These are phyloP conservation scores for Ogataea ramenticola DNA, from an alignment of 805 yeast genomes.

Conservation along the genomic window DNA sequence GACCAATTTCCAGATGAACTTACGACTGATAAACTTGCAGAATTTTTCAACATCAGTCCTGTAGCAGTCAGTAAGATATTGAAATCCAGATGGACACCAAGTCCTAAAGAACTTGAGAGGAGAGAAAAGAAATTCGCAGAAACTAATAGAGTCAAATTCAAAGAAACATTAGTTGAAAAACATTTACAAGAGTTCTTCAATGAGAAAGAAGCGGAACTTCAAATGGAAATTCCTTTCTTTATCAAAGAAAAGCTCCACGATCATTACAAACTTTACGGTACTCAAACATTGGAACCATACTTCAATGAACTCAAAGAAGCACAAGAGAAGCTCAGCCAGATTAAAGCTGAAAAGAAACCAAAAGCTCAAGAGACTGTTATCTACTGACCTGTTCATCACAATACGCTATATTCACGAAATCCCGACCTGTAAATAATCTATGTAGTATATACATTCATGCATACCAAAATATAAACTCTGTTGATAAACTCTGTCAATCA, in stretches of 20 bases:
- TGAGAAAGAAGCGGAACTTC: slow-evolving; percentile 20
- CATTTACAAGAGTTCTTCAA: slow-evolving; percentile 21
- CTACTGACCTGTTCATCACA: background rate
- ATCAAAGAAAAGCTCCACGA: slow-evolving; percentile 19
- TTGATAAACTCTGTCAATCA: background rate
- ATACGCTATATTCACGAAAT: background rate
- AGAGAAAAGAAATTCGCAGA: slow-evolving; percentile 45
- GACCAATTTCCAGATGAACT: slow-evolving; percentile 49
- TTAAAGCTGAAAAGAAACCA: background rate
- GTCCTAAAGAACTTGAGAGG: slow-evolving; percentile 39
- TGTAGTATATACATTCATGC: background rate
- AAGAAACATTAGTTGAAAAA: slow-evolving; percentile 15
- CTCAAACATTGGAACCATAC: slow-evolving; percentile 14
- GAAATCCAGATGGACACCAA: slow-evolving; percentile 71
- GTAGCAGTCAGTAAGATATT: slow-evolving; percentile 78
- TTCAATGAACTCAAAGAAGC: slow-evolving; percentile 12
- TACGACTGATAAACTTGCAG: slow-evolving; percentile 51
- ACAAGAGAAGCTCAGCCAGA: background rate
- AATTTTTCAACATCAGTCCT: slow-evolving; percentile 64
- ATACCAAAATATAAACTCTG: background rate
- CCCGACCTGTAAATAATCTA: too few relatives aligned
- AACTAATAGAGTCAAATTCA: slow-evolving; percentile 32
- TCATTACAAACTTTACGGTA: slow-evolving; percentile 16
- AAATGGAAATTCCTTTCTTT: slow-evolving; percentile 23
- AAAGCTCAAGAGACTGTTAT: background rate